Percentiles rank a stretch among this genome's conserved stretches.
Conservation (phyloP, 2,329 filamentous ascomycete genomes). For the Trichoderma oligosporum region DNA sequence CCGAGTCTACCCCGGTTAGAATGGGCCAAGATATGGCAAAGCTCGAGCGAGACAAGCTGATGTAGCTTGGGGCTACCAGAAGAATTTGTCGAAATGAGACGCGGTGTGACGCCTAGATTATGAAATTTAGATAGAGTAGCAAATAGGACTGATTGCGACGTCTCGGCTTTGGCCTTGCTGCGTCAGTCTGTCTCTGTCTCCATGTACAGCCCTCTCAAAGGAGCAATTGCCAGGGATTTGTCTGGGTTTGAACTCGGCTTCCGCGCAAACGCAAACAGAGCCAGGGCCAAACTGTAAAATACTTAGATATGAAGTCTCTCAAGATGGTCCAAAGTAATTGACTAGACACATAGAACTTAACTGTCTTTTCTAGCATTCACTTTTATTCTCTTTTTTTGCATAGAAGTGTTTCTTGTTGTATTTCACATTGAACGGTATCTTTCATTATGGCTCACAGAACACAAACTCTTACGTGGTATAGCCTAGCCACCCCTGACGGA, state of each 20-base stretch:
- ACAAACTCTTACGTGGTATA: constrained; percentile 2
- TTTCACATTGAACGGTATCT: neutral
- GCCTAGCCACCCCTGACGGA: constrained; percentile 11
- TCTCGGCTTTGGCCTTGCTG: neutral
- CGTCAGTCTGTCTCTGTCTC: constrained; percentile 2
- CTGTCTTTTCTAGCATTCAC: neutral
- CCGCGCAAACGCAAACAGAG: neutral
- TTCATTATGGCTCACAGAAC: neutral
- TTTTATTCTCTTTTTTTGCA: neutral
- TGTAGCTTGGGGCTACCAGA: neutral
- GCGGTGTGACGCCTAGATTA: neutral
- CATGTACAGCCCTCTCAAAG: neutral
- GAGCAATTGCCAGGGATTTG: constrained; percentile 8
- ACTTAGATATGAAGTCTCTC: constrained; percentile 6
- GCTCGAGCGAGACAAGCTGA: neutral
- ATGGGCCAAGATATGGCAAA: constrained; percentile 1
- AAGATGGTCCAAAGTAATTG: neutral
- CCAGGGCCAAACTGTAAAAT: neutral
- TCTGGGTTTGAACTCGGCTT: neutral
- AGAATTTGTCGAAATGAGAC: neutral
- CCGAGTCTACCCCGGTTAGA: neutral
- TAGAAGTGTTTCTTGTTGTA: neutral
- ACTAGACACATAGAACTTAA: neutral
- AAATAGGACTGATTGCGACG: neutral
- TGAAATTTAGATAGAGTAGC: too few relatives aligned